These are phyloP conservation scores for Erythrophleum fordii DNA, from an alignment of 306 rosid species.

Conservation along the genomic window DNA sequence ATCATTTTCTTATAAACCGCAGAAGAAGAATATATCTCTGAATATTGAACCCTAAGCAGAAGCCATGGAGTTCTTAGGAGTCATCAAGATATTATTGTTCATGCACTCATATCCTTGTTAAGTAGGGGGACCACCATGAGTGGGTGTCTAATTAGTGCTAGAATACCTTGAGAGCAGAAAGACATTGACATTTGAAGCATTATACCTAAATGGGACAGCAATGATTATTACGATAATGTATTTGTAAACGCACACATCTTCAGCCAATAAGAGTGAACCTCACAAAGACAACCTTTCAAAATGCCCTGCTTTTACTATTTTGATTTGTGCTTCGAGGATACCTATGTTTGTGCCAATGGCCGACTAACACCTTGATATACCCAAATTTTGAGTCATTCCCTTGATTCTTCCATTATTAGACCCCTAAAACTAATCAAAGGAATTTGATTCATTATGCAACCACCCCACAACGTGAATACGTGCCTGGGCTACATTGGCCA, in stretches of 20 bases:
- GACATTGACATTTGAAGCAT: conserved; percentile 35
- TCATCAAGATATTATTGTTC: conserved; percentile 13
- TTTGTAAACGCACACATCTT: conserved; percentile 21
- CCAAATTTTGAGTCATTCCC: not conserved
- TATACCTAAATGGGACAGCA: conserved; percentile 39
- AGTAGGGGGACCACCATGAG: conserved; percentile 35
- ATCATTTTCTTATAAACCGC: too few species aligned
- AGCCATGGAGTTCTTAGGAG: not conserved
- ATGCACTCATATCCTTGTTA: conserved; percentile 27
- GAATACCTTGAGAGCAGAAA: conserved; percentile 22
- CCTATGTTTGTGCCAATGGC: conserved; percentile 39
- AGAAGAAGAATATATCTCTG: not conserved
- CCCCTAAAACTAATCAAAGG: not conserved
- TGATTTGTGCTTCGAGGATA: conserved; percentile 26
- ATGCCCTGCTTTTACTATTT: not conserved
- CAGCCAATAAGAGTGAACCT: conserved; percentile 13
- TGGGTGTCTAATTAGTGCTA: conserved; percentile 4
- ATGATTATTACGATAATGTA: conserved; percentile 27
- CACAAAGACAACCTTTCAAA: conserved; percentile 17
- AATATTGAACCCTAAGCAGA: conserved; percentile 3
- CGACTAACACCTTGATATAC: conserved; percentile 1
- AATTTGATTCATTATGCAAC: conserved; percentile 17
- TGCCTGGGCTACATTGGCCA: conserved; percentile 26
- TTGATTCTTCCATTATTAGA: not conserved
- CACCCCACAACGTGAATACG: conserved; percentile 26